Percentiles rank a stretch among this genome's conserved stretches.
Evolutionary conservation across 164 flowering plant genomes (phyloP).

Genomic region (Hamamelis virginiana): DNA sequence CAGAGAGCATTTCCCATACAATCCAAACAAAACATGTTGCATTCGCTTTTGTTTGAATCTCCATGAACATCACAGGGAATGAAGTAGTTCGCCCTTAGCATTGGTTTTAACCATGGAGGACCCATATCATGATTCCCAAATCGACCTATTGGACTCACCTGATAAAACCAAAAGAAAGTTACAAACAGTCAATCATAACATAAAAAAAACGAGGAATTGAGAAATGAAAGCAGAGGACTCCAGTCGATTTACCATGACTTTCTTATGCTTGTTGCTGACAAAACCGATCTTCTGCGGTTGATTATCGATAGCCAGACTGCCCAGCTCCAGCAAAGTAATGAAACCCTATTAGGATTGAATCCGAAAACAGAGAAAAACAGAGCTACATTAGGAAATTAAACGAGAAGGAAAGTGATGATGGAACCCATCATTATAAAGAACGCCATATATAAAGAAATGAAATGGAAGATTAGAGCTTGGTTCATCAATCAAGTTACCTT

Average conservation of each 20-base stretch:
- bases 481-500: no score
- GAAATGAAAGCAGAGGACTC: no score
- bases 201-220: no score
- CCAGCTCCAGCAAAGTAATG: background rate
- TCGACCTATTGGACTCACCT: conserved; percentile 46
- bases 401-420: background rate
- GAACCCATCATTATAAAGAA: background rate
- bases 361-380: background rate
- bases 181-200: no score
- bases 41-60: conserved; percentile 58
- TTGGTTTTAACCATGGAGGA: conserved; percentile 62
- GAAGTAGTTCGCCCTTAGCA: conserved; percentile 52
- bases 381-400: background rate
- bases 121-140: conserved; percentile 29
- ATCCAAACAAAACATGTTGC: conserved; percentile 69
- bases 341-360: background rate
- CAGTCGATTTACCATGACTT: background rate
- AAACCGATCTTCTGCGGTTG: background rate
- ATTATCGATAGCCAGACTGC: background rate
- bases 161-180: background rate
- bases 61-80: conserved; percentile 49
- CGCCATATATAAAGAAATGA: no score
- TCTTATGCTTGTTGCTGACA: background rate
- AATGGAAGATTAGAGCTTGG: background rate
- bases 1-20: conserved; percentile 60